A percentile compares a stretch with the other conserved stretches of the same genome.
Conservation (phyloP, 2,329 filamentous ascomycete species). For the Scytalidium sp. region DNA sequence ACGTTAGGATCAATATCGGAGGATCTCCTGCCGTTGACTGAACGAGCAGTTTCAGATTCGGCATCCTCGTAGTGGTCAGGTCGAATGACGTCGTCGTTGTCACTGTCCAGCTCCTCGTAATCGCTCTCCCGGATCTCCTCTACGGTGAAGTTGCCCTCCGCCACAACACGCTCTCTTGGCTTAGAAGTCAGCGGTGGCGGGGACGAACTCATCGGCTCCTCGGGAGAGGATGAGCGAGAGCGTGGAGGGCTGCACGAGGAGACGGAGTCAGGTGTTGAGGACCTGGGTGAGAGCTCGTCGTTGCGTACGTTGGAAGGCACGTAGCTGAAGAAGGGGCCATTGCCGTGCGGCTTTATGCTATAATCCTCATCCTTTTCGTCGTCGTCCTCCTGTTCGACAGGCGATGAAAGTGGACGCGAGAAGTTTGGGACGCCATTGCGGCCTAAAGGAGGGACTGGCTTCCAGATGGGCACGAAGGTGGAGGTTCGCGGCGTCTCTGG, state of each 20-base stretch:
- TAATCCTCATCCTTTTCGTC: slow-evolving; percentile 28
- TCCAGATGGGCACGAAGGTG: slow-evolving; percentile 27
- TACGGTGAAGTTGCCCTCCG: slow-evolving; percentile 26
- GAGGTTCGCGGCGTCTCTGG: slow-evolving; percentile 43
- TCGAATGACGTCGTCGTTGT: slow-evolving; percentile 22
- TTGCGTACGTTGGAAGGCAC: slow-evolving; percentile 26
- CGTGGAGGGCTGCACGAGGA: slow-evolving; percentile 23
- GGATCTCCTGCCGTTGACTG: background rate
- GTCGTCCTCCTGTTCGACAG: slow-evolving; percentile 3
- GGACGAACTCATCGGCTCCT: slow-evolving; percentile 8
- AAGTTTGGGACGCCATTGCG: slow-evolving; percentile 22
- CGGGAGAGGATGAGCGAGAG: slow-evolving; percentile 21
- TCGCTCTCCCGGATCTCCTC: slow-evolving; percentile 27
- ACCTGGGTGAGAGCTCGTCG: slow-evolving; percentile 32
- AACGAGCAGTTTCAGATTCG: slow-evolving; percentile 19
- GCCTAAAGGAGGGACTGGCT: slow-evolving; percentile 8
- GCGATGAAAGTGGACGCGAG: slow-evolving; percentile 22
- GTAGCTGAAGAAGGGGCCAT: slow-evolving; percentile 30
- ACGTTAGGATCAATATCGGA: slow-evolving; percentile 20
- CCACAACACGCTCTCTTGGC: slow-evolving; percentile 9
- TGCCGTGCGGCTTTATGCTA: slow-evolving; percentile 38
- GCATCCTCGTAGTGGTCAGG: slow-evolving; percentile 30
- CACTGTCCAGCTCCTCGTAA: slow-evolving; percentile 22
- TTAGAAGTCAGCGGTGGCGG: slow-evolving; percentile 8
- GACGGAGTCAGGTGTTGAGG: slow-evolving; percentile 20